These are phyloP conservation scores for Ganoderma resinaceum DNA, from an alignment of 1,284 basidiomycete genomes.

Conservation along the genomic window DNA sequence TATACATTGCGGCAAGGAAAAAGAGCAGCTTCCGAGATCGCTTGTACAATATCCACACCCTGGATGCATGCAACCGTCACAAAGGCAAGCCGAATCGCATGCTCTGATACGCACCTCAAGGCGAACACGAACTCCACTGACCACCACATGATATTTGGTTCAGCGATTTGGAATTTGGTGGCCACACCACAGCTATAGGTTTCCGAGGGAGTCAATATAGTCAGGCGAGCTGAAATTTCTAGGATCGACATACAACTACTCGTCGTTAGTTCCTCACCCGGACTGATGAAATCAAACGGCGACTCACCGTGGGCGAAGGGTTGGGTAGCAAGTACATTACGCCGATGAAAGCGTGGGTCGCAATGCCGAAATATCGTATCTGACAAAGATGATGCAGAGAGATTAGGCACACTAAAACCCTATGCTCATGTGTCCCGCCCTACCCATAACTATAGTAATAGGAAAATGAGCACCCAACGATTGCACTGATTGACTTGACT, in stretches of 20 bases:
- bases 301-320: conserved; percentile 5
- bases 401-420: background rate
- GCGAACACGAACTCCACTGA: conserved; percentile 15
- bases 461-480: background rate
- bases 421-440: background rate
- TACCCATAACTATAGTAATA: conserved; percentile 14
- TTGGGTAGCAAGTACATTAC: background rate
- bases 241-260: background rate
- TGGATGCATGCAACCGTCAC: background rate
- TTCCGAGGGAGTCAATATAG: background rate
- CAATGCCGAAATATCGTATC: conserved; percentile 14
- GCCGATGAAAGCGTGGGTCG: conserved; percentile 5
- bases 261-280: background rate
- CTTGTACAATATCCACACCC: conserved; percentile 14
- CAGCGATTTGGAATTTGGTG: conserved; percentile 6
- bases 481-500: background rate
- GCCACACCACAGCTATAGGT: conserved; percentile 8
- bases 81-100: background rate
- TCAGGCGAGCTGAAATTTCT: background rate
- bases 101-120: background rate
- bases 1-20: conserved; percentile 8
- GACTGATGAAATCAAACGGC: background rate
- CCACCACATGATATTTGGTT: conserved; percentile 13
- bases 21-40: conserved; percentile 5
- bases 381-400: background rate